Percentiles rank a stretch among this genome's conserved stretches.
Conservation (phyloP, 2,329 filamentous ascomycete genomes). For the Ascosphaera apis region DNA sequence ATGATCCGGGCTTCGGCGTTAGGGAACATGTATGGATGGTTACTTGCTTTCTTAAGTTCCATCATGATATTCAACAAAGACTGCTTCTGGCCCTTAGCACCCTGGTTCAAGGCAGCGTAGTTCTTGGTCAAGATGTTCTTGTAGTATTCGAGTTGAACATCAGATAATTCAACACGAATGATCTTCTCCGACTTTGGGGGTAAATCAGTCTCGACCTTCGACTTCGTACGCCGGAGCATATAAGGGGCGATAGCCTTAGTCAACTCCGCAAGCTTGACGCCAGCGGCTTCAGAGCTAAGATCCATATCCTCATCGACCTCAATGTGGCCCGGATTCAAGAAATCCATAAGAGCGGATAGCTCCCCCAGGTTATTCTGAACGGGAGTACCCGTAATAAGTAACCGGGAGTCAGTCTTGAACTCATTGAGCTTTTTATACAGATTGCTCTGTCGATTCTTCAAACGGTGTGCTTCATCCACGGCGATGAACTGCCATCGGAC, state of each 20-base stretch:
- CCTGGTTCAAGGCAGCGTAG: conserved; percentile 91
- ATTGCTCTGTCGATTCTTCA: conserved; percentile 97
- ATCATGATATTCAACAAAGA: conserved; percentile 96
- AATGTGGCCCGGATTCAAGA: conserved; percentile 84
- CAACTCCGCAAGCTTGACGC: conserved; percentile 84
- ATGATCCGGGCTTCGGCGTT: conserved; percentile 80
- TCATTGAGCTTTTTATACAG: conserved; percentile 92
- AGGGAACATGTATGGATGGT: conserved; percentile 87
- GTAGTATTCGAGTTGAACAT: conserved; percentile 67
- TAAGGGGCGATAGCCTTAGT: conserved; percentile 90
- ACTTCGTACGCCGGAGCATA: conserved; percentile 70
- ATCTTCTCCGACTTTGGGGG: conserved; percentile 95
- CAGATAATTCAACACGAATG: conserved; percentile 52
- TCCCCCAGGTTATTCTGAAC: conserved; percentile 94
- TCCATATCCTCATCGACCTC: conserved; percentile 87
- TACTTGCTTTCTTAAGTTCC: conserved; percentile 99
- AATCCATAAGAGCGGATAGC: conserved; percentile 90
- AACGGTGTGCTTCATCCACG: conserved; percentile 94
- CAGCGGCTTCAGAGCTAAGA: conserved; percentile 83
- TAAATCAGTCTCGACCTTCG: conserved; percentile 98
- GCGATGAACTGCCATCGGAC: conserved; percentile 96
- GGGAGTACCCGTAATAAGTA: conserved; percentile 81
- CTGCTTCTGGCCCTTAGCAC: conserved; percentile 74
- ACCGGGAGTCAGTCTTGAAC: conserved; percentile 85
- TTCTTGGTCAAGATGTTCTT: conserved; percentile 95